Conservation (phyloP, 192 early-diverging fungal genomes). For the Lunasporangiospora selenospora region DNA sequence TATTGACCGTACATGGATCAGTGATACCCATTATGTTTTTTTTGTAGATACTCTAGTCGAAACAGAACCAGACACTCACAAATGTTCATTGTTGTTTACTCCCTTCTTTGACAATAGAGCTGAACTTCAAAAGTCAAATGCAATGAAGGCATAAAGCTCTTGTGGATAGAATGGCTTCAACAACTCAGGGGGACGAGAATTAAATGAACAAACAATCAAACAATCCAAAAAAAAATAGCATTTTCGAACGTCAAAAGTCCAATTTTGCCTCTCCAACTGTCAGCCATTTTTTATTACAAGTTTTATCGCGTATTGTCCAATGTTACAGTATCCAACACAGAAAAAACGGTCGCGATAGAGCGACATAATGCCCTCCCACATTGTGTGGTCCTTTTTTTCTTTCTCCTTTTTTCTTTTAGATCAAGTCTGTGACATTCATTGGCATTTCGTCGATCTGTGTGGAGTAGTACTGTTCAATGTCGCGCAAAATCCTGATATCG, state of each 20-base stretch:
- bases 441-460: constrained; percentile 99
- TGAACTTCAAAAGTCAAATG: constrained; percentile 37
- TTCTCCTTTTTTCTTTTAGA: constrained; percentile 28
- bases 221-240: neutral
- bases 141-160: constrained; percentile 33
- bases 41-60: neutral
- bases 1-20: neutral
- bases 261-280: neutral
- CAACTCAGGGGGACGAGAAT: neutral
- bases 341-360: neutral
- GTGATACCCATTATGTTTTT: neutral
- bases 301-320: neutral
- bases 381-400: no score
- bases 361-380: no score
- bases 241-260: no score
- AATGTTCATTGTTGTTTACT: neutral
- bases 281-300: constrained; percentile 2
- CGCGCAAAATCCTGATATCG: constrained; percentile 90
- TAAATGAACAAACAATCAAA: neutral
- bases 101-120: constrained; percentile 4
- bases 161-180: no score
- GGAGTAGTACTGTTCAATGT: constrained; percentile 98
- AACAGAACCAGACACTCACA: neutral
- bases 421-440: constrained; percentile 66
- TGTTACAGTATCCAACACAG: no score